Evolutionary conservation across 129 eudicot species (phyloP).

Genomic region (carrot (Daucus carota)): DNA sequence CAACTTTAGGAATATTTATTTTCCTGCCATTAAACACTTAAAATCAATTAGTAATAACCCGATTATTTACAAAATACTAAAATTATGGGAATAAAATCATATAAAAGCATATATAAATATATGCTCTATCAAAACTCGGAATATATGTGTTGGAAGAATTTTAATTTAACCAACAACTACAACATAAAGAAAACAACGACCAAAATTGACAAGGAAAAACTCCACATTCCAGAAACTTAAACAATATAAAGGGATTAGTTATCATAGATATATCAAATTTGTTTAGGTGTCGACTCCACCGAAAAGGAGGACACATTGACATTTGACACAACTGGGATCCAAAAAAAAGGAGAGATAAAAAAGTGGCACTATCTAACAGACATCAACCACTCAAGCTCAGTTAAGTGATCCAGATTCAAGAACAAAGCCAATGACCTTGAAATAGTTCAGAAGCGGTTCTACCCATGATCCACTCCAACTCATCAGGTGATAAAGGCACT

Average conservation of each 20-base stretch:
- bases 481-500: slow-evolving; percentile 42
- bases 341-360: not conserved
- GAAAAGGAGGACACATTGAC: not conserved
- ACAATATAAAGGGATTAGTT: not conserved
- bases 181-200: no score
- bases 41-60: no score
- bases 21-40: no score
- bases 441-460: slow-evolving; percentile 43
- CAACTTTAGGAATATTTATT: no score
- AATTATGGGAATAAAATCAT: no score
- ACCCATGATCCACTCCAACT: slow-evolving; percentile 83
- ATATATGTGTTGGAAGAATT: no score
- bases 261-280: not conserved
- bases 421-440: slow-evolving; percentile 22
- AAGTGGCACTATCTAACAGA: not conserved
- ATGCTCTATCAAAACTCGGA: no score
- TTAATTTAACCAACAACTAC: no score
- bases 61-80: no score
- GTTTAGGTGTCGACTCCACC: not conserved
- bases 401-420: not conserved
- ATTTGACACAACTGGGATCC: not conserved
- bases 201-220: not conserved
- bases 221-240: not conserved
- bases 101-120: no score
- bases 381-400: not conserved